A percentile compares a stretch with the other conserved stretches of the same genome.
Conservation (phyloP, 2,329 filamentous ascomycete genomes). For the Trichoderma brevicompactum region DNA sequence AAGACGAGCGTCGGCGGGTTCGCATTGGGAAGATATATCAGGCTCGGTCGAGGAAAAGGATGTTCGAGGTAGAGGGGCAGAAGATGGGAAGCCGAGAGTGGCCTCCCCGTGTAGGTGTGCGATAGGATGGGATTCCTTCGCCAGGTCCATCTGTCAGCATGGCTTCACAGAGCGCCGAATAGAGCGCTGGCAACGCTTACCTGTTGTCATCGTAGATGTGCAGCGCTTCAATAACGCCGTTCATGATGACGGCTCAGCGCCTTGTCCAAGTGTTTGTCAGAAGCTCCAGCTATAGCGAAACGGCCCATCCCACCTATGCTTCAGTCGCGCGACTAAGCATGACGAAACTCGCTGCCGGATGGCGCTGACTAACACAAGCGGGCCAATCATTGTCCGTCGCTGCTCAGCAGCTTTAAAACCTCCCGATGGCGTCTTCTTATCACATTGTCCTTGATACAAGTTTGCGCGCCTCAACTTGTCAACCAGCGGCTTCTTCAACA, state of each 20-base stretch:
- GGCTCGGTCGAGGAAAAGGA: constrained; percentile 76
- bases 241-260: constrained; percentile 62
- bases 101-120: constrained; percentile 84
- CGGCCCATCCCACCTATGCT: neutral
- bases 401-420: constrained; percentile 16
- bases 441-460: neutral
- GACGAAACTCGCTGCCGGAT: constrained; percentile 37
- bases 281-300: constrained; percentile 12
- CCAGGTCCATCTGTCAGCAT: constrained; percentile 31
- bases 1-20: constrained; percentile 88
- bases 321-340: constrained; percentile 33
- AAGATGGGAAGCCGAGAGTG: constrained; percentile 74
- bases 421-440: neutral
- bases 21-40: constrained; percentile 82
- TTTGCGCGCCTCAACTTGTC: constrained; percentile 21
- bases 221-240: constrained; percentile 87
- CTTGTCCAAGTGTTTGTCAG: constrained; percentile 29
- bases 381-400: constrained; percentile 5
- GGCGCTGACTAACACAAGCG: constrained; percentile 19
- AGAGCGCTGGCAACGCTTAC: constrained; percentile 53
- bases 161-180: neutral
- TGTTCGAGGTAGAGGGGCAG: constrained; percentile 87
- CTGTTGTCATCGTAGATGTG: constrained; percentile 97
- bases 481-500: constrained; percentile 31
- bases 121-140: constrained; percentile 80